Evolutionary conservation across 345 rosid genomes (phyloP).

Genomic region (Eucalyptus cloeziana): DNA sequence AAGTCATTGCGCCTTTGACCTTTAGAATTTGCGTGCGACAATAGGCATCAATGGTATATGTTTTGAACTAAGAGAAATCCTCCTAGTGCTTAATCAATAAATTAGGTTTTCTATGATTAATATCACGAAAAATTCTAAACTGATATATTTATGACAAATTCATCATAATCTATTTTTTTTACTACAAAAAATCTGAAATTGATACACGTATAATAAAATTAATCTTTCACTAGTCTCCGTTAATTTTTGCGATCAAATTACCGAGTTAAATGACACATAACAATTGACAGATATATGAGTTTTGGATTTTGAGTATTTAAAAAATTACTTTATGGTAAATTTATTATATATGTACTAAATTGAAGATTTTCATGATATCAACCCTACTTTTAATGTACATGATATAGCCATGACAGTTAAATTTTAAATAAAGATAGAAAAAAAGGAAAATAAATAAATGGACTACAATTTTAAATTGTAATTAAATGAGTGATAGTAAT

Average conservation of each 20-base stretch:
- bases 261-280: accelerated
- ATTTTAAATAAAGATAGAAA: too few species aligned
- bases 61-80: background rate
- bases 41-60: background rate
- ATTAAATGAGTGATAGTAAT: background rate
- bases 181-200: accelerated
- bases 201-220: too few species aligned
- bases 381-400: background rate
- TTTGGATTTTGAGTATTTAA: too few species aligned
- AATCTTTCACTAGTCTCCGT: accelerated
- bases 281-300: accelerated
- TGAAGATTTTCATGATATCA: accelerated
- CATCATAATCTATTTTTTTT: too few species aligned
- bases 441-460: background rate
- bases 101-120: too few species aligned
- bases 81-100: background rate
- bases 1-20: background rate
- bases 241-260: too few species aligned
- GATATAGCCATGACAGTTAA: background rate
- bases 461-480: background rate
- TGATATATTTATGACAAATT: too few species aligned
- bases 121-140: too few species aligned
- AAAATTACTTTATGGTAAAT: too few species aligned
- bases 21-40: background rate
- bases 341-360: too few species aligned